Evolutionary conservation across 1,139 yeast species (phyloP), one percentile per base, ranked within the genome.

Genomic region (Saccharomyces hybrid): DNA sequence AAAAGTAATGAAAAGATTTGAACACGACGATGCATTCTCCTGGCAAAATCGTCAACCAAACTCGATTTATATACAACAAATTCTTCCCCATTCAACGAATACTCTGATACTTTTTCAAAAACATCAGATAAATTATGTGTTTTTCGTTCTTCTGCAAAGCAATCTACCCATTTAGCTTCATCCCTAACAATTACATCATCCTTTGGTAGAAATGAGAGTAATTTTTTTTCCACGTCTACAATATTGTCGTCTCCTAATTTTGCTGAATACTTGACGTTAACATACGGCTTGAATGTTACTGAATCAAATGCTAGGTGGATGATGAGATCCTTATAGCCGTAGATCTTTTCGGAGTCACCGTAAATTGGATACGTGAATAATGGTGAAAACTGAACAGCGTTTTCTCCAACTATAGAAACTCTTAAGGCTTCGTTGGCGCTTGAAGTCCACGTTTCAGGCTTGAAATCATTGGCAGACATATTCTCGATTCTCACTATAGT

Each of bases 271-370:
- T 78, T 78, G 52, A 85, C 81, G 54, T 81, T 82, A 34, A 83
- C 65, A 30, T 78, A 74, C 8, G 88, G 86, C 38, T 76, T 71
- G 64, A 84, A 72, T 0, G 84, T 78, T 11, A 72, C 63, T 11
- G 81, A 73, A 62, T 84, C 87, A 64, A 82, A 82, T 2, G 78
- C 81, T 26, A 84, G 63, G 59, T 71, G 61, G 56, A 83, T 78
- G 49, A 76, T 75, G 49, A 91, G 75, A 63, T 82, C 85, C 61
- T 84, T 78, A 68, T 82, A 95, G 1, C 99, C 99, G 68, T 83
- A 89, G 8, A 95, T 84, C 53, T 85, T 83, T 68, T 95, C 99
- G 1, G 89, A 78, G 54, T 90, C 97, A 8, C 98, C 98, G 73
- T 82, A 93, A 13, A 93, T 84, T 2, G 97, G 96, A 70, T 93